Percentiles rank a stretch among this genome's conserved stretches.
Evolutionary conservation across 495 filamentous ascomycete species (phyloP).

Genomic region (Penicillium steckii): DNA sequence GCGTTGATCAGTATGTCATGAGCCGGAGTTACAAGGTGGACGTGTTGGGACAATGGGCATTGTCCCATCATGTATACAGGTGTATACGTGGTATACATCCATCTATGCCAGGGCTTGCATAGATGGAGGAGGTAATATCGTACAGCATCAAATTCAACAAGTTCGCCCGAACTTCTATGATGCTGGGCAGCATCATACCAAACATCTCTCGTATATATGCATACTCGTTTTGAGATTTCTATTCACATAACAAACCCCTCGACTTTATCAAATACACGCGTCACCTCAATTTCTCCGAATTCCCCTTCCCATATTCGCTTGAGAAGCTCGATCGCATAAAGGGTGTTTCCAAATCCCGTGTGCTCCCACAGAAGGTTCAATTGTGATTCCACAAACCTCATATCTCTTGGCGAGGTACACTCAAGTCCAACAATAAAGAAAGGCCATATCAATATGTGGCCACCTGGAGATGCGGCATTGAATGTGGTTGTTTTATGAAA

Average conservation of each 20-base stretch:
- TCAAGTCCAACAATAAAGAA: slow-evolving; percentile 9
- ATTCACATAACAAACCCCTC: slow-evolving; percentile 8
- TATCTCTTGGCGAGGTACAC: not conserved
- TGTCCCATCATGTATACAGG: too few relatives aligned
- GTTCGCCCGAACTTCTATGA: too few relatives aligned
- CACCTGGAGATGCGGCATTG: slow-evolving; percentile 2
- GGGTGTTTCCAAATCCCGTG: slow-evolving; percentile 5
- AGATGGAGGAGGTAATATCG: too few relatives aligned
- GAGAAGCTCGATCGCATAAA: slow-evolving; percentile 3
- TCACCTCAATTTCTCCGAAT: not conserved
- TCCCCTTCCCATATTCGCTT: slow-evolving; percentile 1
- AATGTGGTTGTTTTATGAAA: not conserved
- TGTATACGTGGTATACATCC: too few relatives aligned
- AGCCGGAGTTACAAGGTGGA: too few relatives aligned
- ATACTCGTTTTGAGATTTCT: too few relatives aligned
- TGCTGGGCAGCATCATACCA: too few relatives aligned
- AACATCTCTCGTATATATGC: too few relatives aligned
- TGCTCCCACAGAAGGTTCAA: not conserved
- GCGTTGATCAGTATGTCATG: too few relatives aligned
- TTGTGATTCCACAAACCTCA: not conserved
- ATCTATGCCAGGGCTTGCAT: too few relatives aligned
- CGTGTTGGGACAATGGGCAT: too few relatives aligned
- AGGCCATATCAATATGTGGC: slow-evolving; percentile 7
- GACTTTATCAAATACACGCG: not conserved
- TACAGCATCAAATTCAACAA: too few relatives aligned